Conservation (phyloP, 148 eudicot species). For the Camellia sinensis region DNA sequence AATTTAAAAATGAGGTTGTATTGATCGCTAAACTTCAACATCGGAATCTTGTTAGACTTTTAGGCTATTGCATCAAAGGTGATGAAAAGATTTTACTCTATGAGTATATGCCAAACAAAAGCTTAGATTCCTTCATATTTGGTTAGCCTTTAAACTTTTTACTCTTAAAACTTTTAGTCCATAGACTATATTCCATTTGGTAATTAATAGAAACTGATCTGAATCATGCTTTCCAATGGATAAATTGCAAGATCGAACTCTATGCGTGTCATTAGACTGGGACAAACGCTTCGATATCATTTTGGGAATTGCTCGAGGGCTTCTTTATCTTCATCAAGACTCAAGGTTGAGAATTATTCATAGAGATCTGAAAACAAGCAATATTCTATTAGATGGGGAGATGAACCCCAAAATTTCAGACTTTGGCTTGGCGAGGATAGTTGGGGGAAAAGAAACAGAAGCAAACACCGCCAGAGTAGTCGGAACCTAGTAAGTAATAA, state of each 20-base stretch:
- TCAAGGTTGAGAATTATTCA: constrained; percentile 19
- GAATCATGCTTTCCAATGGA: neutral
- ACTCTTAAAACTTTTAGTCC: no score
- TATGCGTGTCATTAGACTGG: constrained; percentile 7
- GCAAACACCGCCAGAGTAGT: constrained; percentile 19
- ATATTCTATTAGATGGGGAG: constrained; percentile 17
- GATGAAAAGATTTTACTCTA: constrained; percentile 20
- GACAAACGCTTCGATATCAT: constrained; percentile 39
- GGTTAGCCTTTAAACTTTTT: constrained; percentile 6
- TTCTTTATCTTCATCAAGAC: constrained; percentile 22
- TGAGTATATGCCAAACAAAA: constrained; percentile 25
- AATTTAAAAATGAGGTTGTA: constrained; percentile 21
- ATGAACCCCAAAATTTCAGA: constrained; percentile 24
- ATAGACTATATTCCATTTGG: no score
- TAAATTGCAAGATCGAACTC: neutral
- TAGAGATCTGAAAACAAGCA: constrained; percentile 23
- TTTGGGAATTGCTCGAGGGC: constrained; percentile 29
- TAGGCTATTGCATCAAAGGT: constrained; percentile 17
- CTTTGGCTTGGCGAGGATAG: constrained; percentile 23
- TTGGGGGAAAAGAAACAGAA: constrained; percentile 20
- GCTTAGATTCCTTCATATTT: constrained; percentile 21
- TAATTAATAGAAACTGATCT: no score
- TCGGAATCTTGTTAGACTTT: constrained; percentile 20
- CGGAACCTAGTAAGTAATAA: constrained; percentile 22
- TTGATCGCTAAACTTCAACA: constrained; percentile 22